Evolutionary conservation across 169 alveolate genomes (phyloP), one percentile per base, ranked within the genome.

Genomic region (Babesia sp.): DNA sequence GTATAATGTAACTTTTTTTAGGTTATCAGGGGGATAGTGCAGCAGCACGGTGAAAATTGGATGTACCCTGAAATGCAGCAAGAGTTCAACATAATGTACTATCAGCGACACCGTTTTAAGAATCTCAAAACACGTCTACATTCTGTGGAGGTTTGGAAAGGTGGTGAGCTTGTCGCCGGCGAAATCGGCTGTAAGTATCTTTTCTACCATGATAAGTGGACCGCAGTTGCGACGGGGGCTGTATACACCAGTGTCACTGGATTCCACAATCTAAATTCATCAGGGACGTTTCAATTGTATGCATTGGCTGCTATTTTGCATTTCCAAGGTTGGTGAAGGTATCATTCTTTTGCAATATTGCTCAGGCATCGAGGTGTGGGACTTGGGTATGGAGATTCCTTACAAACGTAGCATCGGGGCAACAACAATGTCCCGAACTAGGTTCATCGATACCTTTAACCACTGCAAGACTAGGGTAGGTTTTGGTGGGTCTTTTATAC

Each of bases 31-130:
- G 93, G 91, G 0, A 87, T 87, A 29, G 85, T 78, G 14, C 75
- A 83, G 33, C 84, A 83, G 45, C 91, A 83, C 50, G 93, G 93
- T 16, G 84, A 83, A 28, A 83, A 87, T 54, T 87, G 93, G 93
- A 44, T 87, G 67, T 87, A 87, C 55, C 91, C 93, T 2, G 84
- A 69, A 57, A 64, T 87, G 42, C 86, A 75, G 42, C 55, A 37
- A 22, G 91, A 71, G 55, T 87, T 87, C 73, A 73, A 85, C 57
- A 57, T 61, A 42, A 72, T 85, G 53, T 68, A 56, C 80, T 68
- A 86, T 61, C 78, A 80, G 56, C n/a, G 57, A 18, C 58, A 71
- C 18, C 60, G 66, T 9, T 80, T 44, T 50, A 54, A 53, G 36
- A 57, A 48, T 46, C 66, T 2, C 18, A n/a, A 50, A 0, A 37